Percentiles rank a stretch among this genome's conserved stretches.
These are phyloP conservation scores for Marasmius tenuissimus DNA, from an alignment of 1,284 basidiomycete species.

Conservation along the genomic window DNA sequence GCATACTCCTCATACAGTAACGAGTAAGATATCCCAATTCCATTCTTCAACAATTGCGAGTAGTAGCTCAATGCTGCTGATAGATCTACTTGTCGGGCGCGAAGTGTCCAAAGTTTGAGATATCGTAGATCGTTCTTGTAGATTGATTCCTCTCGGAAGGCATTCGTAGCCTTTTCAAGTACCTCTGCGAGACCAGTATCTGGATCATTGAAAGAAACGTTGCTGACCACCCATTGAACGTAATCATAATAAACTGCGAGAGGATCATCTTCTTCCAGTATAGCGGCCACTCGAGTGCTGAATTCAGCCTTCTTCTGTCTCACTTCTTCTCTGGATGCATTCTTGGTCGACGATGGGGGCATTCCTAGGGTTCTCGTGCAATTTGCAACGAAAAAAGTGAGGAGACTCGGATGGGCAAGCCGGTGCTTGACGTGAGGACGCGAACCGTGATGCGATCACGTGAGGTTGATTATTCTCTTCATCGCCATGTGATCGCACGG, in stretches of 20 bases:
- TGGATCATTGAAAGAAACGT: constrained; percentile 43
- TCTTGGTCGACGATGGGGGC: neutral
- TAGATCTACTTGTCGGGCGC: constrained; percentile 67
- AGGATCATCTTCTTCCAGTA: constrained; percentile 69
- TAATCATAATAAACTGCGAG: constrained; percentile 65
- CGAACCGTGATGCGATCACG: too few species aligned
- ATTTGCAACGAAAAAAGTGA: too few species aligned
- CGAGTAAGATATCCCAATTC: constrained; percentile 79
- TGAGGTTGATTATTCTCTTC: too few species aligned
- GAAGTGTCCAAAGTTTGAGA: constrained; percentile 85
- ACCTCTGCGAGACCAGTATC: constrained; percentile 36
- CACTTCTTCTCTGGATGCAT: neutral
- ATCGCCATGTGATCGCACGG: too few species aligned
- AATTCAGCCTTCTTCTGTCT: neutral
- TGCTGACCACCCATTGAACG: constrained; percentile 68
- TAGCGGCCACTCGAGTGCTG: neutral
- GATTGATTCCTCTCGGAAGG: constrained; percentile 76
- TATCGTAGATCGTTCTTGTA: constrained; percentile 90
- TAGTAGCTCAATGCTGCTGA: constrained; percentile 64
- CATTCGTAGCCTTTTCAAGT: constrained; percentile 73
- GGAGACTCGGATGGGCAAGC: too few species aligned
- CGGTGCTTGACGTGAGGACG: too few species aligned
- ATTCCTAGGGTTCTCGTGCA: neutral
- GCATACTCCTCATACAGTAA: constrained; percentile 89
- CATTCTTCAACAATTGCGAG: constrained; percentile 72